Base-by-base conservation (phyloP, 495 filamentous ascomycete genomes). In the Stereocaulon alpinum region DNA sequence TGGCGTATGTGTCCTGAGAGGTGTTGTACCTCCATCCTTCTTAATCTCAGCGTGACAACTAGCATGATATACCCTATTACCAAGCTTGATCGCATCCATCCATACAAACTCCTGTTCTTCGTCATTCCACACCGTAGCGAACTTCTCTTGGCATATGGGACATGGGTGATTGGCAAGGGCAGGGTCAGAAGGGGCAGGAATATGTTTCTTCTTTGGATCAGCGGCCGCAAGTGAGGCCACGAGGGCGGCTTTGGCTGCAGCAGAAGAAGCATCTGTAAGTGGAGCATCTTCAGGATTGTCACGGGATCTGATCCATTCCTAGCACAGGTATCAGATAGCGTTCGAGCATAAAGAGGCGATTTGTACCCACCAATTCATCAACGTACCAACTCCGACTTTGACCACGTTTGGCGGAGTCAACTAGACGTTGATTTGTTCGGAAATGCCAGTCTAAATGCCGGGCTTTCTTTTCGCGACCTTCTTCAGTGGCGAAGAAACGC, bases 361-460 rank as follows among this genome's bases (percentile, higher is more conserved):
- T 40, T 56, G 42, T 14, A 78, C 86, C 72, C 77, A 92, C 89
- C 79, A 87, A 74, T 75, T 95, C 89, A 67, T 91, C 89, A 50
- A 95, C 86, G 69, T 93, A 95, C 89, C 89, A 96, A 70, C 86
- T 90, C 37, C 93, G 83, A 66, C 88, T 89, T 64, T 94, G 87
- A 11, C 87, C 90, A 44, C 89, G 81, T 68, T 83, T 87, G 62
- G 86, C 82, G 42, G 82, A 82, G 43, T 97, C 92, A 6, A 82
- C 81, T 74, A 93, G 86, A 27, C 91, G 86, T 69, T 89, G 87
- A 68, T 96, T 92, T 3, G 92, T 92, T 32, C 84, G 81, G 75
- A 98, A 98, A 70, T 98, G 93, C 93, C 92, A 97, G 69, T 98
- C 93, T 70, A 96, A 79, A 73, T 98, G 93, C 2, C 87, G 82